Evolutionary conservation across 768 basidiomycete genomes (phyloP), one percentile per base, ranked within the genome.

Genomic region (Suillus luteus): DNA sequence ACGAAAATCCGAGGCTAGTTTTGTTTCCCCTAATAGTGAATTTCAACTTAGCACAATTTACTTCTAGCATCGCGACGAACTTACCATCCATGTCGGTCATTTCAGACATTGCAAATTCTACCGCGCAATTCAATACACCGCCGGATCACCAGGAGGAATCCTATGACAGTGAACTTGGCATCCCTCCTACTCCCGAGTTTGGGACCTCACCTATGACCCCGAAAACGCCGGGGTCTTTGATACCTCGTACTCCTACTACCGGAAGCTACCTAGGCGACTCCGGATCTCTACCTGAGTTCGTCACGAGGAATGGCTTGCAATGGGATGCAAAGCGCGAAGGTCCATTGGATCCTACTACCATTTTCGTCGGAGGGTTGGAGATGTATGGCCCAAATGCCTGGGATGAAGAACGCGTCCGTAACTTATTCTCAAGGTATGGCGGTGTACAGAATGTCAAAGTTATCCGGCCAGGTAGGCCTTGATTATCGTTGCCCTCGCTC

Each of bases 341-440:
- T 38, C 76, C 77, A 62, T 80, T 82, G 27, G 90, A 92, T 71
- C 88, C 87, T 0, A 85, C 81, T 2, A 86, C 89, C 1, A 79
- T 93, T 35, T 93, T 92, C 71, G 88, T 92, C 35, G 91, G 92
- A 8, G 90, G 90, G 5, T 79, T 93, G 51, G 87, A 89, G 68
- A 82, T 85, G 70, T 81, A 80, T 68, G 88, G 86, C 6, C 80
- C 85, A 3, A 79, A 79, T 33, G 83, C 85, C 8, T 93, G 91
- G 92, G 83, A 87, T 52, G 90, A 93, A 70, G 80, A 79, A 10
- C 87, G 82, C 65, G 79, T 93, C 40, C 77, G 75, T 37, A 70
- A 72, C 8, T 78, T 90, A 54, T 93, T 93, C 71, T 78, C 79
- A 24, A 82, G 80, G 69, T 93, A 86, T 68, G 89, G 87, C 11